phyloP scores from a whole-genome alignment of 495 filamentous ascomycete species.

The Xylaria grammica region DNA sequence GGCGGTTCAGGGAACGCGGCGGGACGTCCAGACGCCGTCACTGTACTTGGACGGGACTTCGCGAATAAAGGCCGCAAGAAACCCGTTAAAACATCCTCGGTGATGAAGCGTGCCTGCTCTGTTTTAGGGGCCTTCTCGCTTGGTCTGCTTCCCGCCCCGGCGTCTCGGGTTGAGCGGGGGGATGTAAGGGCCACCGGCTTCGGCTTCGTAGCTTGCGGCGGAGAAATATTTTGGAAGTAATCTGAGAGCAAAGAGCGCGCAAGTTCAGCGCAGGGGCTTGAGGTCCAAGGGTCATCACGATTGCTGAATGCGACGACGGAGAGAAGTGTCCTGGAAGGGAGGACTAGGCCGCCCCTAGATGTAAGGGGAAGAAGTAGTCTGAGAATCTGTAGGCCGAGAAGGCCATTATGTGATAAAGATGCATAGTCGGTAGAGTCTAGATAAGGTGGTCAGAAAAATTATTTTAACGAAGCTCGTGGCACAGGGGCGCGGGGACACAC shows the following conservation, averaged over 20 bases:
- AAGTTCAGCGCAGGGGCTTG: slow-evolving; percentile 45
- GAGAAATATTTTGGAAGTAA: slow-evolving; percentile 5
- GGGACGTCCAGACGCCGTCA: slow-evolving; percentile 68
- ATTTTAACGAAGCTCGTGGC: background rate
- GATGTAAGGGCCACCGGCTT: background rate
- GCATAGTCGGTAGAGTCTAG: slow-evolving; percentile 32
- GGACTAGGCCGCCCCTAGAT: slow-evolving; percentile 13
- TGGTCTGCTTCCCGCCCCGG: background rate
- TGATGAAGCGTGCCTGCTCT: slow-evolving; percentile 43
- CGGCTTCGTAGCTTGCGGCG: background rate
- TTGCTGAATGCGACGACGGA: slow-evolving; percentile 54
- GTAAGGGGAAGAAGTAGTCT: slow-evolving; percentile 13
- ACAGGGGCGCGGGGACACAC: slow-evolving; percentile 7
- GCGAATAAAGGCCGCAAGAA: slow-evolving; percentile 73
- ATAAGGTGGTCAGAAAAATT: background rate
- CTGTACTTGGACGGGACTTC: slow-evolving; percentile 64
- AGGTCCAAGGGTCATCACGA: slow-evolving; percentile 60
- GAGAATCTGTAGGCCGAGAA: slow-evolving; percentile 26
- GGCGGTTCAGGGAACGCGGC: slow-evolving; percentile 51
- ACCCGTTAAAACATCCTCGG: slow-evolving; percentile 58
- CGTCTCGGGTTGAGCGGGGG: slow-evolving; percentile 3
- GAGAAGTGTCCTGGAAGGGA: slow-evolving; percentile 31
- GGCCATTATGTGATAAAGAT: slow-evolving; percentile 26
- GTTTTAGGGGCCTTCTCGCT: background rate
- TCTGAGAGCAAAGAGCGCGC: slow-evolving; percentile 42